Conservation (phyloP, 345 rosid genomes). For the Combretum micranthum region DNA sequence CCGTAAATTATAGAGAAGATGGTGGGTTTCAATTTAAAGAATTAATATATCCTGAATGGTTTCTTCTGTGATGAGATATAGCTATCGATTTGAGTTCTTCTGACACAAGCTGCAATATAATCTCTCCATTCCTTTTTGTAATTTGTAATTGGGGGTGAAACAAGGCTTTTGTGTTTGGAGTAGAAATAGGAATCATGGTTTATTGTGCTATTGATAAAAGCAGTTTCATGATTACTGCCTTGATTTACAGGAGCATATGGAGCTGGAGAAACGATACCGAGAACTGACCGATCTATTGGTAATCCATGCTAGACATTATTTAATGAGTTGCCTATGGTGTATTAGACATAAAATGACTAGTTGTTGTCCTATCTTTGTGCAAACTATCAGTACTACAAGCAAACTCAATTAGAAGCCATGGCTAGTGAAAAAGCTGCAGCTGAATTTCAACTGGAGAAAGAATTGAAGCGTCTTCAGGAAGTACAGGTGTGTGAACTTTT, state of each 20-base stretch:
- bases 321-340: conserved; percentile 5
- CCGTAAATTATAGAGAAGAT: too few relatives aligned
- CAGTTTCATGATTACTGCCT: not conserved
- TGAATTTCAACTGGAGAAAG: conserved; percentile 97
- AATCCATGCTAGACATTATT: conserved; percentile 21
- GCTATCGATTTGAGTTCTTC: too few relatives aligned
- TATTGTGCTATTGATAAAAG: too few relatives aligned
- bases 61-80: too few relatives aligned
- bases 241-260: conserved; percentile 81
- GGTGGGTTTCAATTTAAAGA: too few relatives aligned
- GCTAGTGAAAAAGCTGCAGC: conserved; percentile 99
- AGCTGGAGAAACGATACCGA: conserved; percentile 96
- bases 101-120: too few relatives aligned
- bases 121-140: too few relatives aligned
- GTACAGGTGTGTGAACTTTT: conserved; percentile 51
- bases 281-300: conserved; percentile 97
- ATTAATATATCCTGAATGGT: too few relatives aligned
- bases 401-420: conserved; percentile 96
- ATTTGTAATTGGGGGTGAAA: too few relatives aligned
- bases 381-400: conserved; percentile 77
- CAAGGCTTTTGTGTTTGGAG: too few relatives aligned
- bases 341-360: too few relatives aligned
- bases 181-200: too few relatives aligned
- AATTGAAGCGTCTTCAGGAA: conserved; percentile 75
- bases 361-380: not conserved